Evolutionary conservation across 2,329 filamentous ascomycete genomes (phyloP), one percentile per base, ranked within the genome.

Genomic region (Aureobasidium musti): DNA sequence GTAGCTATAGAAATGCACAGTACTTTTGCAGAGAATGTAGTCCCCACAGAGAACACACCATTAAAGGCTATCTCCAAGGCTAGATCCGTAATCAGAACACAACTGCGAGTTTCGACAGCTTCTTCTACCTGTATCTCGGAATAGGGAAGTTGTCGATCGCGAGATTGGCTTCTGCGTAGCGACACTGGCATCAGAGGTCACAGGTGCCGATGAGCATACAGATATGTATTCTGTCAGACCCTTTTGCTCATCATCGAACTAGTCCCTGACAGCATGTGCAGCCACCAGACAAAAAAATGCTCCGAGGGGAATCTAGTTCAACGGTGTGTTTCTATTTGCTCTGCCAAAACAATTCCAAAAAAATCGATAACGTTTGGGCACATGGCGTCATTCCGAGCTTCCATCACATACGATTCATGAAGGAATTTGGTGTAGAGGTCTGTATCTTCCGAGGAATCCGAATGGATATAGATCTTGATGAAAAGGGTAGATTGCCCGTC

Each of bases 331-430:
- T 23, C 23, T 57, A 56, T 56, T 56, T 56, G 52, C 52, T 19
- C 52, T 56, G 11, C 52, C 21, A 37, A 35, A 30, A 21, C 50
- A 5, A 21, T 21, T n/a, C 17, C 35, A 39, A 39, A 39, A 17
- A 35, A 47, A 30, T 43, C 53, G 53, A 57, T 57, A 57, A 30
- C 53, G 53, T 57, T 57, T 43, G 19, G 37, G 19, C 14, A 5
- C 53, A 57, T 57, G 53, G 53, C 53, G 53, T 57, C 53, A 57
- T 57, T 43, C 23, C 37, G 2, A 30, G 4, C 37, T n/a, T 57
- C 53, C 53, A 57, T 57, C 53, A 57, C 37, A 30, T 35, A 43
- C 53, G 19, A 57, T 41, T 43, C 30, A 26, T 41, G 53, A 43
- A 14, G 35, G 23, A 57, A 30, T 43, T 43, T n/a, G 17, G 17